Evolutionary conservation across 2,329 filamentous ascomycete genomes (phyloP).

Genomic region (Pseudocercospora eumusae): DNA sequence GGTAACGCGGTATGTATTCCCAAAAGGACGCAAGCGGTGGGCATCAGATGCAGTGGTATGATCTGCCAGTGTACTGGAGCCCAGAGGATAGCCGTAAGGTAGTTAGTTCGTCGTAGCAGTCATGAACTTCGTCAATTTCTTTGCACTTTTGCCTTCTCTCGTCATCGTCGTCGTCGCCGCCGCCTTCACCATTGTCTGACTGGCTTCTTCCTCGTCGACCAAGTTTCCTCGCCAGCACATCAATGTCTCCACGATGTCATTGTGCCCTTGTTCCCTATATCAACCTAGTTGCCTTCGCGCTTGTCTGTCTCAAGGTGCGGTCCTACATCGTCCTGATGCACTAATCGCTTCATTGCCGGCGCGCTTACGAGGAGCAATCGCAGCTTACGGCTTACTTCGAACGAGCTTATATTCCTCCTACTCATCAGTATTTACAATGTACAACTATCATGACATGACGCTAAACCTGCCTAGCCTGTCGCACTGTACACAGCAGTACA

Average conservation of each 20-base stretch:
- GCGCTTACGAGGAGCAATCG: too few species aligned
- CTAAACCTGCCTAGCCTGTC: slow-evolving; percentile 10
- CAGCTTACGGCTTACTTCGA: background rate
- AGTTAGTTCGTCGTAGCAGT: too few species aligned
- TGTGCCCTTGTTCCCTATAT: too few species aligned
- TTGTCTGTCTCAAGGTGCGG: too few species aligned
- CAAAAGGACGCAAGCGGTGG: background rate
- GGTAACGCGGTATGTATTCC: background rate
- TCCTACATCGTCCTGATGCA: too few species aligned
- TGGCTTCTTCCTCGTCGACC: background rate
- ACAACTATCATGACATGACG: background rate
- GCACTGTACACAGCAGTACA: slow-evolving; percentile 80
- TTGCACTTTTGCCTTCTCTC: too few species aligned
- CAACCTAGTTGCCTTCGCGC: too few species aligned
- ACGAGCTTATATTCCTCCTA: background rate
- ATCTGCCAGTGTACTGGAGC: slow-evolving; percentile 2
- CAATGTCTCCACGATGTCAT: too few species aligned
- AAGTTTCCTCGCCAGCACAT: background rate
- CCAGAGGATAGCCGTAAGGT: background rate
- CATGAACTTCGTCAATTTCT: too few species aligned
- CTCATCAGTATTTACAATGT: background rate
- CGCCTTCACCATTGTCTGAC: background rate
- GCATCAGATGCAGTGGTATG: slow-evolving; percentile 1
- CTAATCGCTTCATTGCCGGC: too few species aligned
- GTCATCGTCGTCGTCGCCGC: background rate